Conservation (phyloP, 129 eudicot genomes). For the Escallonia herrerae region DNA sequence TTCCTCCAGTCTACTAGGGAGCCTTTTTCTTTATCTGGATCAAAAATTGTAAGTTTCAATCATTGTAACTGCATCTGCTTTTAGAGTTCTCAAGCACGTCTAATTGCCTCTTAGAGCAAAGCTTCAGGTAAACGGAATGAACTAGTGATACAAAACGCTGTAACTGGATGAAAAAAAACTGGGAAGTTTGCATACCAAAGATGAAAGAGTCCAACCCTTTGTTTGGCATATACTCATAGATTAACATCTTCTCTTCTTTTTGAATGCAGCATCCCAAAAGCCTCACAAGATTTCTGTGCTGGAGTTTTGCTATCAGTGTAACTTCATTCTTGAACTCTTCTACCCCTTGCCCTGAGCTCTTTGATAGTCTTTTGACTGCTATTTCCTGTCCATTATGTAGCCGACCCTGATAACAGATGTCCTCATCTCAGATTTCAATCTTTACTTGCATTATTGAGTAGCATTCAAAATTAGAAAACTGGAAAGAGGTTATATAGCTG, state of each 20-base stretch:
- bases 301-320: neutral
- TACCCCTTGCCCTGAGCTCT: neutral
- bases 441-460: too few species aligned
- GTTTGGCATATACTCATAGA: neutral
- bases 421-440: too few species aligned
- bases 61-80: too few species aligned
- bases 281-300: neutral
- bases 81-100: too few species aligned
- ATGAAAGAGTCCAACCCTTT: neutral
- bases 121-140: too few species aligned
- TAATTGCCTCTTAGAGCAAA: too few species aligned
- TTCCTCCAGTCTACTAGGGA: neutral
- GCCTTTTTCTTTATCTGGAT: too few species aligned
- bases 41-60: too few species aligned
- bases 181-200: neutral
- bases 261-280: neutral
- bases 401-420: neutral
- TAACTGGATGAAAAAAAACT: too few species aligned
- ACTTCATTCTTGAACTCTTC: neutral
- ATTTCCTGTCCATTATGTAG: neutral
- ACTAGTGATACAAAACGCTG: too few species aligned
- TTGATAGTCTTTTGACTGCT: neutral
- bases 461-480: too few species aligned
- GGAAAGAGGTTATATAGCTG: too few species aligned
- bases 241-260: neutral